phyloP scores from a whole-genome alignment of 2,329 filamentous ascomycete species.

The Sclerotinia glacialis region DNA sequence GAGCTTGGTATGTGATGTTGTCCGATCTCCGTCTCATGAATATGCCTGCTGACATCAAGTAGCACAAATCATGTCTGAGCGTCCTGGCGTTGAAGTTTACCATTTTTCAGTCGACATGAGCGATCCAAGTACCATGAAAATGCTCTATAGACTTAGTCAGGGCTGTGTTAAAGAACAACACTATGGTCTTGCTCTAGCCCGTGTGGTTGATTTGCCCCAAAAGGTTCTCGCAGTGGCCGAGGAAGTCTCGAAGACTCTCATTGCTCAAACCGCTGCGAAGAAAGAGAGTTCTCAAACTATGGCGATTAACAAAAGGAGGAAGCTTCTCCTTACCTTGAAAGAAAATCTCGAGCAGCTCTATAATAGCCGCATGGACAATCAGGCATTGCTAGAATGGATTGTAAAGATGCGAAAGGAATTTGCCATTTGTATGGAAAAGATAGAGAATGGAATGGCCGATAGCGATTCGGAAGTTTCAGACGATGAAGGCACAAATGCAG shows the following conservation, averaged over 20 bases:
- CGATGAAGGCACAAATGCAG: constrained; percentile 8
- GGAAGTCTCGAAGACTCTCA: constrained; percentile 60
- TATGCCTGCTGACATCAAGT: constrained; percentile 17
- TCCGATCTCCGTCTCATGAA: not conserved
- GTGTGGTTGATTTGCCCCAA: constrained; percentile 68
- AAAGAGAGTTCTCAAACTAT: constrained; percentile 58
- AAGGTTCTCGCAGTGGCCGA: constrained; percentile 67
- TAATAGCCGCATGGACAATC: constrained; percentile 62
- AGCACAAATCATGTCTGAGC: constrained; percentile 70
- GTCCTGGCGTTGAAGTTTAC: constrained; percentile 76
- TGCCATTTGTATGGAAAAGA: constrained; percentile 61
- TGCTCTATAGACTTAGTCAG: constrained; percentile 80
- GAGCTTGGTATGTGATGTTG: constrained; percentile 57
- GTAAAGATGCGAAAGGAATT: constrained; percentile 72
- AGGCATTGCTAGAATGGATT: constrained; percentile 62
- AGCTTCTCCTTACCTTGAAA: constrained; percentile 68
- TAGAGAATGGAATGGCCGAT: constrained; percentile 46
- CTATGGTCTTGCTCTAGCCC: constrained; percentile 82
- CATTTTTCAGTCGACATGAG: constrained; percentile 72
- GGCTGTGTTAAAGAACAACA: constrained; percentile 69
- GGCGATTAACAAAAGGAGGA: constrained; percentile 62
- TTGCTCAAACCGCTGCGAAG: constrained; percentile 54
- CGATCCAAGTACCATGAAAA: constrained; percentile 63
- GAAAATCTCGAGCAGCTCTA: constrained; percentile 70
- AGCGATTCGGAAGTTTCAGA: constrained; percentile 26